A percentile compares a stretch with the other conserved stretches of the same genome.
Conservation (phyloP, 2,329 filamentous ascomycete genomes). For the Calonectria pauciramosa region DNA sequence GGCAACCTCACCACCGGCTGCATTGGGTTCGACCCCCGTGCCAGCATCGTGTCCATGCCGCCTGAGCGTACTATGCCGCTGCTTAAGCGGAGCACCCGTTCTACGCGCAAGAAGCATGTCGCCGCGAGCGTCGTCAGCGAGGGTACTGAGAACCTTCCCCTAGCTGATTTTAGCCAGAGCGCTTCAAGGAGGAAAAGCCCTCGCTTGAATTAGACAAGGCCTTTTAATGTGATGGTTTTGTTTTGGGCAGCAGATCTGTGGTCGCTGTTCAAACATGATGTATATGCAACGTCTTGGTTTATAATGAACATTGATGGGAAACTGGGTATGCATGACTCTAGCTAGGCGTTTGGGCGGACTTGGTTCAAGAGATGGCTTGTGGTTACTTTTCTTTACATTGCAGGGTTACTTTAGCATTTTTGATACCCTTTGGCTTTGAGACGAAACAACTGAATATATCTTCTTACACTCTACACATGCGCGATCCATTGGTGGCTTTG, state of each 20-base stretch:
- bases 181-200: slow-evolving; percentile 68
- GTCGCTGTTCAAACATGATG: background rate
- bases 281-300: slow-evolving; percentile 7
- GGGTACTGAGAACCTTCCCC: slow-evolving; percentile 67
- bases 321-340: slow-evolving; percentile 23
- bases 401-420: slow-evolving; percentile 50
- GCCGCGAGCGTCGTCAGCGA: slow-evolving; percentile 51
- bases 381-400: slow-evolving; percentile 32
- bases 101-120: slow-evolving; percentile 50
- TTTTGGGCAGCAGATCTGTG: background rate
- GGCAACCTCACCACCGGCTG: slow-evolving; percentile 55
- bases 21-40: slow-evolving; percentile 57
- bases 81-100: slow-evolving; percentile 60
- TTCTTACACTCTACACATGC: slow-evolving; percentile 26
- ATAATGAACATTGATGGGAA: slow-evolving; percentile 2
- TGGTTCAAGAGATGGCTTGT: slow-evolving; percentile 22
- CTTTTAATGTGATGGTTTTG: background rate
- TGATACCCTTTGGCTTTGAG: slow-evolving; percentile 50
- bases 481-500: background rate
- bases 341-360: slow-evolving; percentile 32
- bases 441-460: slow-evolving; percentile 30
- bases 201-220: slow-evolving; percentile 54
- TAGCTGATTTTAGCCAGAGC: slow-evolving; percentile 60
- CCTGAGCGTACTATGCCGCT: slow-evolving; percentile 61
- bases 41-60: slow-evolving; percentile 57